phyloP scores from a whole-genome alignment of 192 early-diverging fungal genomes.

The Cetraspora pellucida region DNA sequence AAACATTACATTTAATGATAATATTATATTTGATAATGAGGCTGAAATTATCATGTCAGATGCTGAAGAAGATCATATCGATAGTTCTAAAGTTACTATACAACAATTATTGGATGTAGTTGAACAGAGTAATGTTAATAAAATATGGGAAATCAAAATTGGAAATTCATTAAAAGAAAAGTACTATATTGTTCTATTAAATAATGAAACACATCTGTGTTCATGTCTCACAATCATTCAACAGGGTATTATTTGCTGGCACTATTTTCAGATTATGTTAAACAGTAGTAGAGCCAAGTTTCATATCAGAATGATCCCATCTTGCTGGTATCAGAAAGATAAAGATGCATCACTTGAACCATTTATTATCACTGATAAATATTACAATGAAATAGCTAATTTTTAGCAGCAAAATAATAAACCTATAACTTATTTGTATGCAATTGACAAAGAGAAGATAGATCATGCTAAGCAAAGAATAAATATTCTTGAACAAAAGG shows the following conservation, averaged over 20 bases:
- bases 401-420: not conserved
- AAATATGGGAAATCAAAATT: not conserved
- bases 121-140: not conserved
- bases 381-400: not conserved
- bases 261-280: slow-evolving; percentile 6
- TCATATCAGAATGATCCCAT: not conserved
- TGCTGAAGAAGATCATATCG: no score
- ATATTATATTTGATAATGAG: no score
- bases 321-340: not conserved
- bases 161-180: not conserved
- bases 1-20: no score
- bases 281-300: not conserved
- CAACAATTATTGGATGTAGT: not conserved
- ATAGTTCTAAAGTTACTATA: not conserved
- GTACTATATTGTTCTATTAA: not conserved
- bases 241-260: not conserved
- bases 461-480: not conserved
- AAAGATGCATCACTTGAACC: not conserved
- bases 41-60: no score
- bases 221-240: not conserved
- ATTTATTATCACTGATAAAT: not conserved
- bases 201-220: not conserved
- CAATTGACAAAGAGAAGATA: not conserved
- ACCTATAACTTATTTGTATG: not conserved
- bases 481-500: not conserved